These are phyloP conservation scores for Fonsecaea pedrosoi DNA, from an alignment of 2,329 filamentous ascomycete genomes.

Conservation along the genomic window DNA sequence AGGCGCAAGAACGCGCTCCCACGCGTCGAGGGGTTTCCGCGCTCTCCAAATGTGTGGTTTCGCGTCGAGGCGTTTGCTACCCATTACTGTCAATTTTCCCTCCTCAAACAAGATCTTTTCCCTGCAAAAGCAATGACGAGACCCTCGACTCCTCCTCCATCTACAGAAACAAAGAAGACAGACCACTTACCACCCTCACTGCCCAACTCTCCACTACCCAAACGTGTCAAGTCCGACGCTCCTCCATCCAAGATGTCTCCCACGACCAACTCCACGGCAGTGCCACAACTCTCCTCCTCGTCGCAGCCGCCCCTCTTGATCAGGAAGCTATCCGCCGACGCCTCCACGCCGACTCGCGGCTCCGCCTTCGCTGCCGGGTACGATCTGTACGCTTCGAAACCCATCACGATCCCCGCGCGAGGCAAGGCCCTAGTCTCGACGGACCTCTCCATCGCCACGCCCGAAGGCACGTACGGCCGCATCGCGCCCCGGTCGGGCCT, in stretches of 20 bases:
- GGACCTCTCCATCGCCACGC: conserved; percentile 88
- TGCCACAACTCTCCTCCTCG: conserved; percentile 44
- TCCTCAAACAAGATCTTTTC: neutral
- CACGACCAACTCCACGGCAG: conserved; percentile 43
- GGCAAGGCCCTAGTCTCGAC: conserved; percentile 89
- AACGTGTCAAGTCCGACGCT: conserved; percentile 72
- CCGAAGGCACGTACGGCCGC: conserved; percentile 86
- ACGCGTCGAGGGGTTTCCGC: conserved; percentile 11
- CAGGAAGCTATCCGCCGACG: conserved; percentile 83
- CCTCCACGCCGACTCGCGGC: conserved; percentile 83
- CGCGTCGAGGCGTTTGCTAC: no score
- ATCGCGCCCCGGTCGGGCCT: conserved; percentile 90
- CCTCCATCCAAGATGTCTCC: conserved; percentile 34
- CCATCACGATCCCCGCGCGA: conserved; percentile 76
- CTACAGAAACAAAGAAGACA: conserved; percentile 41
- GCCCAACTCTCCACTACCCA: conserved; percentile 76
- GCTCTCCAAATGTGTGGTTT: neutral
- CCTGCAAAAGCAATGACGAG: conserved; percentile 49
- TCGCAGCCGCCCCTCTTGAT: conserved; percentile 72
- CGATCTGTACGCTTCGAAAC: conserved; percentile 81
- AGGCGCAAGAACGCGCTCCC: conserved; percentile 8
- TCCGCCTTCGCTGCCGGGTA: conserved; percentile 91
- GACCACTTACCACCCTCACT: conserved; percentile 62
- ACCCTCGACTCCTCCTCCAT: conserved; percentile 49
- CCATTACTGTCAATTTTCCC: no score